Conservation (phyloP, 192 early-diverging fungal genomes). For the Physocladia obscura region DNA sequence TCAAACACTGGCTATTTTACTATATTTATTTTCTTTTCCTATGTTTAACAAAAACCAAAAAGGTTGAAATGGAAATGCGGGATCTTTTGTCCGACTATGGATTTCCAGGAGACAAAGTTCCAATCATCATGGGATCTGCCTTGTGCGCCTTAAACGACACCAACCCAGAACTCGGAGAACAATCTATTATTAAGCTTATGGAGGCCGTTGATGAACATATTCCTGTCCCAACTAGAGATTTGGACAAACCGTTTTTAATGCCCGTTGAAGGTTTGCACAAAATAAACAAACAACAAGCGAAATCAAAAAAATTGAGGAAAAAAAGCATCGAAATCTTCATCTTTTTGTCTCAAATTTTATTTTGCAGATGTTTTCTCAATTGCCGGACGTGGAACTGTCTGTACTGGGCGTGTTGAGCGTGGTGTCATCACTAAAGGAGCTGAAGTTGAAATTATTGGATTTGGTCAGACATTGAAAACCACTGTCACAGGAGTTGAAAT, state of each 20-base stretch:
- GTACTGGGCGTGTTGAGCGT: slow-evolving; percentile 93
- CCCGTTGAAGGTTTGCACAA: slow-evolving; percentile 85
- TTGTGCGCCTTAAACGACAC: slow-evolving; percentile 92
- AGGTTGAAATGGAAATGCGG: slow-evolving; percentile 97
- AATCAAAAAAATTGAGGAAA: neutral
- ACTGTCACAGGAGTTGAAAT: slow-evolving; percentile 97
- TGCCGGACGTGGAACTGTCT: slow-evolving; percentile 94
- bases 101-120: slow-evolving; percentile 87
- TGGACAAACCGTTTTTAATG: slow-evolving; percentile 99
- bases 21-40: neutral
- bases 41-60: neutral
- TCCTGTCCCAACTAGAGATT: slow-evolving; percentile 86
- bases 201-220: slow-evolving; percentile 87
- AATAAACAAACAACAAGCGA: neutral
- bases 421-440: slow-evolving; percentile 89
- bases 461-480: slow-evolving; percentile 84
- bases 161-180: slow-evolving; percentile 85
- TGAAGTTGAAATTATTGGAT: slow-evolving; percentile 97
- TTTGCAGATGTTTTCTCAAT: slow-evolving; percentile 91
- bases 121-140: slow-evolving; percentile 90
- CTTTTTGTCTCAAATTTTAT: neutral
- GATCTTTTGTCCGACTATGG: slow-evolving; percentile 88
- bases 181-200: slow-evolving; percentile 91
- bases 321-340: neutral
- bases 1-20: neutral